Base-by-base conservation (phyloP, 106 monocot genomes). In the Dioscorea zingiberensis region DNA sequence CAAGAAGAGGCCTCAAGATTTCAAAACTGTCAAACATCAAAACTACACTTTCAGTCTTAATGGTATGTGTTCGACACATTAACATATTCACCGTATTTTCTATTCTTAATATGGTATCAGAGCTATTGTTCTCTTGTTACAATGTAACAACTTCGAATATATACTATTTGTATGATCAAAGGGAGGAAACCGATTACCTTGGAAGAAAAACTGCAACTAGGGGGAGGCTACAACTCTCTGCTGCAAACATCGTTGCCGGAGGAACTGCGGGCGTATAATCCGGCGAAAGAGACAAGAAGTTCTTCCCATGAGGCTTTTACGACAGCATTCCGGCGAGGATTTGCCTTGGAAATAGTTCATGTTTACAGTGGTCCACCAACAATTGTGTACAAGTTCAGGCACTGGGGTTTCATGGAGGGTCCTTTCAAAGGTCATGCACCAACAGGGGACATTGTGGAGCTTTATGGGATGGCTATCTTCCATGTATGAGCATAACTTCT, bases 351-450 rank as follows among this genome's bases (percentile, higher is more conserved):
- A 44, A 67, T 80, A 28, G 55, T 80, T 48, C 44, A 72, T 6
- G 81, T 76, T 25, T 73, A 72, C 57, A 73, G 72, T 22, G 81
- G 76, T 1, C 72, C 76, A 1, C 81, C 76, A 2, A 27, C 2
- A 16, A 81, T 81, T 18, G 63, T 57, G 25, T 81, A 72, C 76
- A 81, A 77, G 72, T 81, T 81, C 55, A 69, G 81, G n/a, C 81
- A 81, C 64, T 81, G 81, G 76, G 68, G 64, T 17, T 77, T 59
- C 67, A 73, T 81, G 68, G 81, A 81, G 22, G 76, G 81, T 1
- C 73, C 76, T 7, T 81, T 81, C 63, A 70, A 77, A 64, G 63
- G 64, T 0, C 73, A 81, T 44, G 62, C 81, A 1, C 76, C 71
- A 24, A 76, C 76, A 0, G 76, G 73, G 3, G 60, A 77, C 28